A percentile compares a stretch with the other conserved stretches of the same genome.
These are phyloP conservation scores for Daldinia loculata DNA, from an alignment of 495 filamentous ascomycete genomes.

Conservation along the genomic window DNA sequence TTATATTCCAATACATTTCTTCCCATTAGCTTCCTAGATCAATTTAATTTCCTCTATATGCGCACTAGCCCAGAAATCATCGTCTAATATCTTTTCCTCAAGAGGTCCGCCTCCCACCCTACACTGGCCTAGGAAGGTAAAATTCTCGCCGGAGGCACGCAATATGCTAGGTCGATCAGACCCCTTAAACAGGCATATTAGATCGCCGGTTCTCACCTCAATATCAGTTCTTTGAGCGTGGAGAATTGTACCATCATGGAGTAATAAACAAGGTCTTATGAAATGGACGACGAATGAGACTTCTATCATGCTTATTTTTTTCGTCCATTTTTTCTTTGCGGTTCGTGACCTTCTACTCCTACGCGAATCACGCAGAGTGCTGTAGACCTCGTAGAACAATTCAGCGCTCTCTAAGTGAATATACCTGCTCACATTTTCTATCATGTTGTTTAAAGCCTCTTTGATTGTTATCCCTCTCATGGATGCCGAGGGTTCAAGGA, in stretches of 20 bases:
- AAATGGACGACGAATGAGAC: background rate
- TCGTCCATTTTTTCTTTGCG: conserved; percentile 6
- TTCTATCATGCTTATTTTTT: conserved; percentile 3
- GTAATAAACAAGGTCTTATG: conserved; percentile 3
- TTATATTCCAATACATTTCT: background rate
- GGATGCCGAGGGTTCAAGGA: conserved; percentile 21
- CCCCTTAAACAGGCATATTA: conserved; percentile 26
- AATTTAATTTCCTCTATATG: conserved; percentile 18
- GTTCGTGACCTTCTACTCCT: conserved; percentile 4
- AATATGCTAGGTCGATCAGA: background rate
- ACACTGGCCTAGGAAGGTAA: conserved; percentile 18
- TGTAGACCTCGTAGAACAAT: conserved; percentile 19
- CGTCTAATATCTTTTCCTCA: conserved; percentile 1
- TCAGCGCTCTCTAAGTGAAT: background rate
- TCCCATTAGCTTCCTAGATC: background rate
- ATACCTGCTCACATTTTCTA: background rate
- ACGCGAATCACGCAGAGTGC: background rate
- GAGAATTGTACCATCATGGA: conserved; percentile 20
- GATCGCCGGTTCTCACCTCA: conserved; percentile 6
- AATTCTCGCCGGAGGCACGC: conserved; percentile 12
- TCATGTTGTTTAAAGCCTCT: conserved; percentile 11
- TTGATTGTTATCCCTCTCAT: conserved; percentile 13
- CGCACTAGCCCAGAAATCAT: conserved; percentile 20
- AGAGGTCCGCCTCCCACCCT: background rate
- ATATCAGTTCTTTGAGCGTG: background rate